Evolutionary conservation across 2,329 filamentous ascomycete genomes (phyloP).

Genomic region (Phialophora tarda): DNA sequence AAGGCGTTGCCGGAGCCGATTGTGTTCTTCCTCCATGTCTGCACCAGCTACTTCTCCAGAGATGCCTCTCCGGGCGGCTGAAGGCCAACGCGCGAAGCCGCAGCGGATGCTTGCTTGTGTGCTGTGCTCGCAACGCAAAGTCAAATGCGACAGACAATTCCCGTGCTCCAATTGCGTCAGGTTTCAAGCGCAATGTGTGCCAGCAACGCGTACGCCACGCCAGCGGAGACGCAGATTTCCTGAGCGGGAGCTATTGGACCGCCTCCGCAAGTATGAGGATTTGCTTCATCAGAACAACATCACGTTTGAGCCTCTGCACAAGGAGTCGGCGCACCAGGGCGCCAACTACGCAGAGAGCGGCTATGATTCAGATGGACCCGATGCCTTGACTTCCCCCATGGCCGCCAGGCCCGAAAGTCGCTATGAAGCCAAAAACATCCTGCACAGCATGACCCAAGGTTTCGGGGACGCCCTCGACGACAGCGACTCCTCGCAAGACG

Average conservation of each 20-base stretch:
- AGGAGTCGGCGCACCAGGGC: constrained; percentile 38
- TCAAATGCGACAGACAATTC: constrained; percentile 10
- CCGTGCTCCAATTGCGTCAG: constrained; percentile 18
- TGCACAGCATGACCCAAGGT: constrained; percentile 53
- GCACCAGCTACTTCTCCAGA: neutral
- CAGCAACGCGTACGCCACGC: constrained; percentile 55
- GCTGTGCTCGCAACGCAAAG: constrained; percentile 44
- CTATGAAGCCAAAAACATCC: constrained; percentile 50
- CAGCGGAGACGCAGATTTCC: constrained; percentile 67
- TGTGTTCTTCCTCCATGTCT: neutral
- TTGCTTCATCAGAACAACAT: constrained; percentile 70
- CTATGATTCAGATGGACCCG: constrained; percentile 38
- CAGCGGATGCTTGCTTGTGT: constrained; percentile 63
- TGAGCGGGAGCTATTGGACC: constrained; percentile 72
- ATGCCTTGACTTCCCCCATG: constrained; percentile 38
- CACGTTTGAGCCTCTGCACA: constrained; percentile 69
- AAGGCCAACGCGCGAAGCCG: neutral
- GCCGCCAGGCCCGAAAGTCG: constrained; percentile 41
- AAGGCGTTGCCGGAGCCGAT: neutral
- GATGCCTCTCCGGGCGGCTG: neutral
- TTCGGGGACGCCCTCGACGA: constrained; percentile 41
- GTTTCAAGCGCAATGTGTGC: constrained; percentile 65
- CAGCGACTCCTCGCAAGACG: constrained; percentile 44
- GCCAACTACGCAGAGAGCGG: constrained; percentile 26
- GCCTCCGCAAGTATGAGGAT: constrained; percentile 71